Percentiles rank a stretch among this genome's conserved stretches.
Evolutionary conservation across 2,329 filamentous ascomycete genomes (phyloP).

Genomic region (Plenodomus tracheiphilus): DNA sequence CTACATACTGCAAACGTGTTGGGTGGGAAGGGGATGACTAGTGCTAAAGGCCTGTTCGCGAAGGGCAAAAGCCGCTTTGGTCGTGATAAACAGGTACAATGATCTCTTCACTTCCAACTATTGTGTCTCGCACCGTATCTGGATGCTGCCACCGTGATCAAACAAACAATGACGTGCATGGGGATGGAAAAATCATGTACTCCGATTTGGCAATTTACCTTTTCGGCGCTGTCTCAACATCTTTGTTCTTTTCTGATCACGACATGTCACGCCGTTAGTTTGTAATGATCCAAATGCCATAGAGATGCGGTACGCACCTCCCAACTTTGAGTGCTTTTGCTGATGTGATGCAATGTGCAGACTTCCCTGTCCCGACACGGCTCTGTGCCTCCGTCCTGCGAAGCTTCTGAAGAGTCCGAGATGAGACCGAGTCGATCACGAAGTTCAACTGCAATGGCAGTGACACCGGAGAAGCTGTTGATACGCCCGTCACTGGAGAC

Average conservation of each 20-base stretch:
- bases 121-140: constrained; percentile 2
- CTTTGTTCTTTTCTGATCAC: constrained; percentile 22
- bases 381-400: constrained; percentile 33
- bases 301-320: constrained; percentile 8
- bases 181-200: constrained; percentile 3
- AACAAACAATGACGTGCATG: constrained; percentile 5
- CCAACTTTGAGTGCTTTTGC: constrained; percentile 26
- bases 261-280: constrained; percentile 26
- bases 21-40: constrained; percentile 71
- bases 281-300: constrained; percentile 37
- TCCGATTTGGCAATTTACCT: constrained; percentile 11
- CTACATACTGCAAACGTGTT: constrained; percentile 78
- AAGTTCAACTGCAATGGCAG: constrained; percentile 12
- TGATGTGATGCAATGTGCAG: constrained; percentile 45
- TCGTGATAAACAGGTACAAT: constrained; percentile 84
- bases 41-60: constrained; percentile 86
- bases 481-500: constrained; percentile 10
- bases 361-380: constrained; percentile 22
- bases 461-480: constrained; percentile 10
- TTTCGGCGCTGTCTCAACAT: constrained; percentile 19
- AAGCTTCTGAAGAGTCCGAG: constrained; percentile 38
- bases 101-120: constrained; percentile 52
- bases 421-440: constrained; percentile 18
- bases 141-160: not conserved
- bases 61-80: constrained; percentile 86